phyloP scores from a whole-genome alignment of 2,329 filamentous ascomycete species.

The Chrysoporthe austroafricana region DNA sequence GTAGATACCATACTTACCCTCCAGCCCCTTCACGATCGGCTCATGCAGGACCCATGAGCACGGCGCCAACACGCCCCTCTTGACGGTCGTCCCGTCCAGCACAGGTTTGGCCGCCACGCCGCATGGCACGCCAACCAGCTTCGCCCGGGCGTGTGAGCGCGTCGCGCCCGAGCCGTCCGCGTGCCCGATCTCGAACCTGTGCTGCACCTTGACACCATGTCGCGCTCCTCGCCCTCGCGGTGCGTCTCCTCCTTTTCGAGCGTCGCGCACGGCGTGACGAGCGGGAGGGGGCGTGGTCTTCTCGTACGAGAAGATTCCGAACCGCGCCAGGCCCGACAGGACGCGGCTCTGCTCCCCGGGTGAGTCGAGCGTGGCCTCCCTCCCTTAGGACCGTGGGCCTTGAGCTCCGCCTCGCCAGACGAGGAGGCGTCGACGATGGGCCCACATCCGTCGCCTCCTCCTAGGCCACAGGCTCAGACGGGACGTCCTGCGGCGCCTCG shows the following conservation, averaged over 20 bases:
- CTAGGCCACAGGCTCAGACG: constrained; percentile 74
- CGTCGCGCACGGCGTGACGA: too few species aligned
- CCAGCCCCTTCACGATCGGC: constrained; percentile 76
- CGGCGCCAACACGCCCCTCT: constrained; percentile 77
- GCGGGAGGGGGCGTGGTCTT: too few species aligned
- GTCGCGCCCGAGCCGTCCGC: constrained; percentile 79
- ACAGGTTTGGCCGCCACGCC: too few species aligned
- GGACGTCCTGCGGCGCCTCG: constrained; percentile 67
- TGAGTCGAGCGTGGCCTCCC: constrained; percentile 68
- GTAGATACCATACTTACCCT: constrained; percentile 76
- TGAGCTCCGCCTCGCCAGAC: constrained; percentile 68
- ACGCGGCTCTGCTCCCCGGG: constrained; percentile 70
- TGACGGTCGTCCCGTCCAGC: constrained; percentile 70
- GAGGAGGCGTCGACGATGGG: constrained; percentile 68
- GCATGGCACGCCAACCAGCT: constrained; percentile 70
- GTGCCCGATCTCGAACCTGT: constrained; percentile 83
- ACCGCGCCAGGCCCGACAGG: constrained; percentile 71
- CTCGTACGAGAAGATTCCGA: constrained; percentile 61
- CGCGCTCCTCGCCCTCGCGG: constrained; percentile 80
- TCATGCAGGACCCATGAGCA: constrained; percentile 73
- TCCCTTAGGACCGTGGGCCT: constrained; percentile 70
- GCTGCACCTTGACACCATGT: constrained; percentile 74
- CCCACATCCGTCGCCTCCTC: constrained; percentile 78
- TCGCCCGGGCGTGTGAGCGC: constrained; percentile 65
- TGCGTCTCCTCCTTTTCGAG: constrained; percentile 72